These are phyloP conservation scores for Medicago lupulina DNA, from an alignment of 306 rosid genomes.

Conservation along the genomic window DNA sequence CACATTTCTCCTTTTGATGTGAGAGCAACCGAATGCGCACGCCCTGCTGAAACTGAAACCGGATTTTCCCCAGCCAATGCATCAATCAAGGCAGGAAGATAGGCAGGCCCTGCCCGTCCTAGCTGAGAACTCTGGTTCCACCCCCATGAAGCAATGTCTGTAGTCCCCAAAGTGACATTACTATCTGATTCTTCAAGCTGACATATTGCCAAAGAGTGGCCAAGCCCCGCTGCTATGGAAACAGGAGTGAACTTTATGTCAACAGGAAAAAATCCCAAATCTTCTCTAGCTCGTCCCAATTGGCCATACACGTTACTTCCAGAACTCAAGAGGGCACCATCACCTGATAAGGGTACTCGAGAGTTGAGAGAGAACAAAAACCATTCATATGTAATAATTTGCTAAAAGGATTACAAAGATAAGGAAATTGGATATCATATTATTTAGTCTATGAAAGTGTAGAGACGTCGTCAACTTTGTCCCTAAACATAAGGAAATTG, in stretches of 20 bases:
- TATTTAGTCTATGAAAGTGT: background rate
- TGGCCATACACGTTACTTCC: conserved; percentile 87
- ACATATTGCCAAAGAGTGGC: conserved; percentile 89
- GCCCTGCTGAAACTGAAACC: conserved; percentile 72
- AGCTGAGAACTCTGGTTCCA: conserved; percentile 89
- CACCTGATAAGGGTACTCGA: conserved; percentile 56
- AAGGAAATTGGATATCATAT: no score
- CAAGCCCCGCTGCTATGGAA: conserved; percentile 83
- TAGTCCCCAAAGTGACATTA: conserved; percentile 39
- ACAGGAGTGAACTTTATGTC: conserved; percentile 55
- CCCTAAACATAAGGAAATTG: background rate
- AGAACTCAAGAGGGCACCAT: conserved; percentile 71
- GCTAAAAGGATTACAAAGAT: background rate
- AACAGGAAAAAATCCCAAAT: conserved; percentile 76
- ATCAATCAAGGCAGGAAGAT: conserved; percentile 60
- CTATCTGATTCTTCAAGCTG: conserved; percentile 48
- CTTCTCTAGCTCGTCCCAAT: conserved; percentile 67
- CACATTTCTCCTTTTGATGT: conserved; percentile 74
- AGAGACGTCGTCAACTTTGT: background rate
- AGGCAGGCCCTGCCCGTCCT: conserved; percentile 72
- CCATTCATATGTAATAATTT: conserved; percentile 20
- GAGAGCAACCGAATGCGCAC: conserved; percentile 84
- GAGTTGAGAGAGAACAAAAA: background rate
- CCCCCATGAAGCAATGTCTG: conserved; percentile 80
- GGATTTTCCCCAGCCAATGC: conserved; percentile 70